A percentile compares a stretch with the other conserved stretches of the same genome.
phyloP scores from a whole-genome alignment of 768 basidiomycete species.

The Russula emetica region DNA sequence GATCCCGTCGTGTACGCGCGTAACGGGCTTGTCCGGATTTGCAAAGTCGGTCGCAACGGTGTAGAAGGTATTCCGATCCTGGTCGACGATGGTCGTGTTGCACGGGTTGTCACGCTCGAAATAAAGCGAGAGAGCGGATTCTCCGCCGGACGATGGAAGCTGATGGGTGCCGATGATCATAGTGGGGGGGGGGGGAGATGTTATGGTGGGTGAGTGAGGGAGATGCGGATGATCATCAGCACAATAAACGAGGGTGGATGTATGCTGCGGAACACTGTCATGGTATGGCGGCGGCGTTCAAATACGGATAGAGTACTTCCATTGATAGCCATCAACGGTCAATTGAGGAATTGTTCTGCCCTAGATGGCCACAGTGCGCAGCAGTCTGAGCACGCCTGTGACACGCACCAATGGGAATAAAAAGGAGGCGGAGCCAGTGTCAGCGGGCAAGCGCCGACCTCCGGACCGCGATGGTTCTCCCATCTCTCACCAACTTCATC shows the following conservation, averaged over 20 bases:
- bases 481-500: conserved; percentile 5
- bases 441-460: too few relatives aligned
- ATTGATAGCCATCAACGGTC: too few relatives aligned
- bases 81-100: conserved; percentile 26
- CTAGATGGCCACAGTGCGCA: too few relatives aligned
- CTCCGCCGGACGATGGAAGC: not conserved
- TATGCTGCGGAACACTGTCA: not conserved
- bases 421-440: too few relatives aligned
- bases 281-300: not conserved
- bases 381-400: too few relatives aligned
- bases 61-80: conserved; percentile 13
- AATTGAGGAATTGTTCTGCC: too few relatives aligned
- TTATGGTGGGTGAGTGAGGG: not conserved
- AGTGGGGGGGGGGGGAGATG: not conserved
- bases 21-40: conserved; percentile 14
- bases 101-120: conserved; percentile 27
- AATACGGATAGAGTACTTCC: not conserved
- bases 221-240: not conserved
- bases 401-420: too few relatives aligned
- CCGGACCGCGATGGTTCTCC: not conserved
- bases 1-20: conserved; percentile 16
- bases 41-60: conserved; percentile 25
- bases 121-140: conserved; percentile 1
- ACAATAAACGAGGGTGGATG: not conserved
- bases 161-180: conserved; percentile 6